Evolutionary conservation across 805 yeast species (phyloP), one percentile per base, ranked within the genome.

Genomic region (Kodamaea neixiangensis): DNA sequence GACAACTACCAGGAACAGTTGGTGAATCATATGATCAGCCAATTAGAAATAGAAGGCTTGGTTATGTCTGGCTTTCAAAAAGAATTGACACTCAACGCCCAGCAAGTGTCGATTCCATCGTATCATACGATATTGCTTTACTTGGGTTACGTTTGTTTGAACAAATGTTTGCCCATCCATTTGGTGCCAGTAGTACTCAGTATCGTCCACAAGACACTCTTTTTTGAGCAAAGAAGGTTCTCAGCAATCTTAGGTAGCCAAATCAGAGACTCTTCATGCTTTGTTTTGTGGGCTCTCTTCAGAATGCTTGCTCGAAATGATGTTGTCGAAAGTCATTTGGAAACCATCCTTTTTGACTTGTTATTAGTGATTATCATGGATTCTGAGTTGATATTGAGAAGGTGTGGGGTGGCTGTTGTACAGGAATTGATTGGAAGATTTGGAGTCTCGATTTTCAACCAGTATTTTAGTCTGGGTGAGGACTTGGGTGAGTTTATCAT

Each of bases 341-440:
- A 54, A 7, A 48, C 45, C 2, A 51, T 60, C 5, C 67, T 64
- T 35, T 59, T 52, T 15, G 73, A 76, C 56, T 63, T 89, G 20
- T 59, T 87, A 2, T 63, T 75, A 9, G 75, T 82, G 1, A 69
- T 85, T 7, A 74, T 89, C 45, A 85, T 86, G 61, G 98, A 92
- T 62, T 69, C 75, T 18, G 97, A 91, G 49, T 70, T 89, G 15
- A 76, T 84, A 52, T 80, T 91, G 5, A 74, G 97, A 50, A 73
- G 96, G 51, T 92, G 97, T 14, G 85, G 92, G 1, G 75, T 89
- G 4, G 97, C 97, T 0, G 93, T 94, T 0, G 59, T 92, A 5
- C 97, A 92, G 62, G 98, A 92, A 60, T 74, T 87, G 13, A 63
- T 89, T 2, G 98, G 98, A 0, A 70, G 97, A 34, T 85, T 82